phyloP scores from a whole-genome alignment of 371 early-diverging fungal genomes.

The Saksenaea oblongispora region DNA sequence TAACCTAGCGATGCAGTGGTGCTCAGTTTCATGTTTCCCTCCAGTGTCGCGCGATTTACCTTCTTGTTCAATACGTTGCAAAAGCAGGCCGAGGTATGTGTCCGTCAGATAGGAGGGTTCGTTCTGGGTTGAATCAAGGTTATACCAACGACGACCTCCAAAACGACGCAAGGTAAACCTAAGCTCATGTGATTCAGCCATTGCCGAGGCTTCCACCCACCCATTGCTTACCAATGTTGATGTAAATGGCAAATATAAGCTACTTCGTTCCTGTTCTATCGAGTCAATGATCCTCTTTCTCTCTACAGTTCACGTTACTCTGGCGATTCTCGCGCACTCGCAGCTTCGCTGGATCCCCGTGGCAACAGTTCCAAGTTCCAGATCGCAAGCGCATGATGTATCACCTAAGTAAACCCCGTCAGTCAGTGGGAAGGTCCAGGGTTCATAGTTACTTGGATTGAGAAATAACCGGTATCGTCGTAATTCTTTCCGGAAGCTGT shows the following conservation, averaged over 20 bases:
- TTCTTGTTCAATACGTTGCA: constrained; percentile 67
- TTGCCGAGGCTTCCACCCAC: too few species aligned
- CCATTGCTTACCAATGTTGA: constrained; percentile 53
- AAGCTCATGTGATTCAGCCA: neutral
- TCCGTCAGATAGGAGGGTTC: constrained; percentile 62
- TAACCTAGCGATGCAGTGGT: constrained; percentile 16
- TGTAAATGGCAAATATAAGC: constrained; percentile 68
- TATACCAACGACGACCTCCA: constrained; percentile 69
- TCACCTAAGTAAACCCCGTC: constrained; percentile 40
- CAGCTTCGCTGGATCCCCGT: constrained; percentile 52
- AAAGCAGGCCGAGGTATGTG: constrained; percentile 63
- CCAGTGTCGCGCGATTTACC: constrained; percentile 34
- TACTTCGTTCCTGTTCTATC: constrained; percentile 28
- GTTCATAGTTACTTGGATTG: constrained; percentile 56
- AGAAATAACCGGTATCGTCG: constrained; percentile 83
- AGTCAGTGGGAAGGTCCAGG: neutral
- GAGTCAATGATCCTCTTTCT: neutral
- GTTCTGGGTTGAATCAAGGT: constrained; percentile 60
- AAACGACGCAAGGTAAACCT: constrained; percentile 76
- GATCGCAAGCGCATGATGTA: constrained; percentile 64
- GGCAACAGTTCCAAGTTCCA: constrained; percentile 69
- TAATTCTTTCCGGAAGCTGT: constrained; percentile 58
- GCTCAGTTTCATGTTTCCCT: neutral
- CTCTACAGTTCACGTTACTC: constrained; percentile 29
- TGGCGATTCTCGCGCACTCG: constrained; percentile 50